Evolutionary conservation across 106 monocot species (phyloP).

Genomic region (Dendrobium huoshanense): DNA sequence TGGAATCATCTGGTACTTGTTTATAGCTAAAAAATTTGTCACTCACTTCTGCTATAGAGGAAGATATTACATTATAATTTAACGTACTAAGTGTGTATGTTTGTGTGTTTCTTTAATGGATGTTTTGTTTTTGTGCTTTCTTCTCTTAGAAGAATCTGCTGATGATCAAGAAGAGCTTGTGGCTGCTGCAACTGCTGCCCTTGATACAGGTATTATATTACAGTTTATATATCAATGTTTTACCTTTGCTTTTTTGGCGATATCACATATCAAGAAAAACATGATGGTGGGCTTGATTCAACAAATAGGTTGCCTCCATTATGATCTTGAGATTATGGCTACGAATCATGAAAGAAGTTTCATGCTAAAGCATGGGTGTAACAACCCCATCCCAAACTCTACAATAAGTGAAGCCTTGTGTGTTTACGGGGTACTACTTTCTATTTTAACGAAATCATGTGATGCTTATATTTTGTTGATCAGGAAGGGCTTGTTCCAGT

Average conservation of each 20-base stretch:
- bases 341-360: conserved; percentile 1
- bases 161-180: conserved; percentile 67
- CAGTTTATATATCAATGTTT: not conserved
- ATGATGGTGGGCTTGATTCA: not conserved
- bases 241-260: not conserved
- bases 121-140: not conserved
- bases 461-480: conserved; percentile 9
- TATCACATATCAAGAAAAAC: not conserved
- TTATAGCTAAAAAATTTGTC: not conserved
- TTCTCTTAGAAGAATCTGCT: conserved; percentile 42
- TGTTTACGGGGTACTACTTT: not conserved
- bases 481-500: conserved; percentile 22
- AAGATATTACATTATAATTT: not conserved
- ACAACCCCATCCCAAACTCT: not conserved
- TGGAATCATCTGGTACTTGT: conserved; percentile 46
- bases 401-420: not conserved
- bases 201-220: conserved; percentile 32
- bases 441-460: not conserved
- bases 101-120: not conserved
- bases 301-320: not conserved
- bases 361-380: not conserved
- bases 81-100: not conserved
- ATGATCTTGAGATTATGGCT: not conserved
- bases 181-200: conserved; percentile 60
- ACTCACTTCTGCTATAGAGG: not conserved